Evolutionary conservation across 345 rosid species (phyloP).

Genomic region (Moricandia moricandioides): DNA sequence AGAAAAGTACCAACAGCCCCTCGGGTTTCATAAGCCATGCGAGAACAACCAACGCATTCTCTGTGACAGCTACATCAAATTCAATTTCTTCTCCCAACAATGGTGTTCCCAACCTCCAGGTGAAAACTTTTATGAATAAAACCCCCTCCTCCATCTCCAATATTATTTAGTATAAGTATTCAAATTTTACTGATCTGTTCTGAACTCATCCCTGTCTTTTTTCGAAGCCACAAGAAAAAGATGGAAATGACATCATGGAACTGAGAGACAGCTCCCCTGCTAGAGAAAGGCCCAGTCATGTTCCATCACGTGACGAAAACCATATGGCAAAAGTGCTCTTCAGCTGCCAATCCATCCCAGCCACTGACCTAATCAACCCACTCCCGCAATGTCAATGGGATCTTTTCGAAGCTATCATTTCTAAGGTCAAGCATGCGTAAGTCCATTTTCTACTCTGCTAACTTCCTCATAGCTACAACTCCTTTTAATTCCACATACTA

Average conservation of each 20-base stretch:
- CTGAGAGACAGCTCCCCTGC: not conserved
- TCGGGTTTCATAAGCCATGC: not conserved
- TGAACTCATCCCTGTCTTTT: not conserved
- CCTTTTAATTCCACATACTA: not conserved
- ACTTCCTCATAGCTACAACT: no score
- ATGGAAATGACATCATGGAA: not conserved
- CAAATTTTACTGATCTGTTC: no score
- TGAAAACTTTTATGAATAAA: no score
- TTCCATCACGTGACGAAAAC: not conserved
- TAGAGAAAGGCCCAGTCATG: not conserved
- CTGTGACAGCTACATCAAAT: not conserved
- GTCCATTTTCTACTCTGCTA: no score
- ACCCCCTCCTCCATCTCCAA: no score
- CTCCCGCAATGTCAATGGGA: not conserved
- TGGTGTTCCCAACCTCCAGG: not conserved
- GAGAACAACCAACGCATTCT: not conserved
- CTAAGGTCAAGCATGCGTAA: not conserved
- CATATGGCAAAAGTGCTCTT: not conserved
- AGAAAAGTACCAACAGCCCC: not conserved
- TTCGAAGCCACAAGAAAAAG: not conserved
- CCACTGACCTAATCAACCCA: not conserved
- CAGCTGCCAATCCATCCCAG: not conserved
- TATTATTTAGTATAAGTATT: no score
- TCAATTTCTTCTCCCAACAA: not conserved
- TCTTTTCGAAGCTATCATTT: not conserved